Base-by-base conservation (phyloP, 306 rosid genomes). In the Acacia acuminata region DNA sequence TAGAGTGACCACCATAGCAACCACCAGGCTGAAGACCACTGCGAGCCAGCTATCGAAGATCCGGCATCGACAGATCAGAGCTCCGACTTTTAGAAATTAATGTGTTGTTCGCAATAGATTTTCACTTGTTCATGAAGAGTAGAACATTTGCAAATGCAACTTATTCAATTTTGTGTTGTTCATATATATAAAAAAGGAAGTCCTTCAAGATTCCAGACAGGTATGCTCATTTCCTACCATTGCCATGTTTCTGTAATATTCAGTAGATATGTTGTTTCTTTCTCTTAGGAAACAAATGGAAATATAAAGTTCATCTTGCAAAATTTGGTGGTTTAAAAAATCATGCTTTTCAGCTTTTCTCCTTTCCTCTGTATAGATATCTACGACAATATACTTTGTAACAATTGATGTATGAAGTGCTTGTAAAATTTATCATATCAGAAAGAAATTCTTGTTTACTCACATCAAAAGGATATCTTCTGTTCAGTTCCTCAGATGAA, bases 121-220 rank as follows among this genome's bases (percentile, higher is more conserved):
- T 27, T 0, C 1, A 27, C 27, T 27, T 27, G 27, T 27, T 27
- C 27, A 27, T 27, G 27, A 27, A 27, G 27, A 27, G 27, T 30
- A 30, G 32, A 30, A 30, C 32, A 30, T 30, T 30, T 30, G 32
- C 32, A 30, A 30, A 30, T 30, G 2, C 32, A 30, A 30, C 32
- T 30, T 1, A 30, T 30, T 30, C 32, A 30, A 2, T 30, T 27
- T 30, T 30, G 32, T 30, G 32, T 30, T 30, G 32, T 30, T 30
- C 32, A 30, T 30, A 30, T 30, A 30, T 30, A 30, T 30, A 30
- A 30, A 89, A 88, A 88, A 83, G 92, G 89, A 90, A 85, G 84
- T 83, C 73, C 72, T 53, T 70, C 91, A 86, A 77, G 88, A 86
- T 81, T 86, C 92, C 47, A 79, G 78, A 80, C 93, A 92, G 98